A percentile compares a stretch with the other conserved stretches of the same genome.
Evolutionary conservation across 1,284 basidiomycete species (phyloP).

Genomic region (Fereydounia khargensis): DNA sequence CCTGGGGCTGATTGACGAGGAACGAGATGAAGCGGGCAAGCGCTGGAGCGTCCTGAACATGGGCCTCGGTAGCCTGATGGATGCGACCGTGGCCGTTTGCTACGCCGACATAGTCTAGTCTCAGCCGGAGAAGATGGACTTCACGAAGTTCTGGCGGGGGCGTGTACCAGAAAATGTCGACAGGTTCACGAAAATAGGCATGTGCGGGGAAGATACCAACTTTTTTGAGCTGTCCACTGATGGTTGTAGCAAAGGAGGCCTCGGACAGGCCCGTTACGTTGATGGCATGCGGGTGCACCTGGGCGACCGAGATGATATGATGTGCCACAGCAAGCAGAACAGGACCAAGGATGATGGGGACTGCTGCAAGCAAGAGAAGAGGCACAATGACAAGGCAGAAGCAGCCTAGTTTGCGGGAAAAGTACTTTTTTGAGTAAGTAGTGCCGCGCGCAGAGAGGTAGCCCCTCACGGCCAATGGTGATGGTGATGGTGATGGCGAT

Average conservation of each 20-base stretch:
- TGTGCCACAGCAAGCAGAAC: conserved; percentile 55
- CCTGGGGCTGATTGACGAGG: conserved; percentile 69
- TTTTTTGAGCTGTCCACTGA: conserved; percentile 56
- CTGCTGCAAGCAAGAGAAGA: conserved; percentile 32
- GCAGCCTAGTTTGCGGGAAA: conserved; percentile 48
- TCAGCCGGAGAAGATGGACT: conserved; percentile 49
- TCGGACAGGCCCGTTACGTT: conserved; percentile 56
- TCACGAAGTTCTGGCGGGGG: conserved; percentile 48
- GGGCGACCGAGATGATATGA: conserved; percentile 55
- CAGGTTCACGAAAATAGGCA: conserved; percentile 55
- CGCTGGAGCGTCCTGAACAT: conserved; percentile 47
- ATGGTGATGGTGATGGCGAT: no score
- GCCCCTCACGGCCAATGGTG: no score
- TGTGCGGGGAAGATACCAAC: conserved; percentile 58
- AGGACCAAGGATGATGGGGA: conserved; percentile 53
- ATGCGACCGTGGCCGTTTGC: conserved; percentile 56
- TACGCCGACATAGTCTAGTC: conserved; percentile 48
- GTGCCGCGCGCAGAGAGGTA: conserved; percentile 49
- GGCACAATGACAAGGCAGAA: conserved; percentile 49
- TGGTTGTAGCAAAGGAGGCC: conserved; percentile 52
- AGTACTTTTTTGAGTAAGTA: conserved; percentile 54
- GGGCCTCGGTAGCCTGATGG: conserved; percentile 45
- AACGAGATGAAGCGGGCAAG: conserved; percentile 56
- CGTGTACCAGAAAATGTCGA: conserved; percentile 55
- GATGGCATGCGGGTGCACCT: conserved; percentile 51